A percentile compares a stretch with the other conserved stretches of the same genome.
Evolutionary conservation across 352 stramenopile genomes (phyloP).

Genomic region (Phytophthora hybrid): DNA sequence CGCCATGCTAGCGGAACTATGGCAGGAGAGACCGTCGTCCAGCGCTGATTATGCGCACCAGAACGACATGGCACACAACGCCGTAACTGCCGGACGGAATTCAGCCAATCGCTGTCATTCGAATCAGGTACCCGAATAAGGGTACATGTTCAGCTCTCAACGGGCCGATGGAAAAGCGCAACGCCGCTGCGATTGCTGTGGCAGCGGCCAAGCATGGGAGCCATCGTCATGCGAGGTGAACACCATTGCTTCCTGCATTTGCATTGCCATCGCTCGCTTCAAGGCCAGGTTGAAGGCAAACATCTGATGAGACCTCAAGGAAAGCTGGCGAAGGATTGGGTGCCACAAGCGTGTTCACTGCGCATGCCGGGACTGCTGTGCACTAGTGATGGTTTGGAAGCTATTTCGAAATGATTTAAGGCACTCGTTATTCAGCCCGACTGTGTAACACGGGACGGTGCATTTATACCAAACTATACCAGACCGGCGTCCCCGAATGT

Average conservation of each 20-base stretch:
- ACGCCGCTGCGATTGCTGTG: no score
- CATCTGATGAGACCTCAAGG: slow-evolving; percentile 27
- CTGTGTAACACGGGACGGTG: no score
- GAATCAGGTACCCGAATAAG: slow-evolving; percentile 12
- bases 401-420: no score
- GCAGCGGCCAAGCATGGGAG: background rate
- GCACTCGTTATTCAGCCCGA: no score
- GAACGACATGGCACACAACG: slow-evolving; percentile 11
- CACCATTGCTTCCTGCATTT: background rate
- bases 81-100: slow-evolving; percentile 19
- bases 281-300: slow-evolving; percentile 15
- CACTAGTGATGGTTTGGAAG: no score
- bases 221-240: background rate
- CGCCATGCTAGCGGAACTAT: slow-evolving; percentile 38
- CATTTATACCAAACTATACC: no score
- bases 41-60: slow-evolving; percentile 17
- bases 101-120: slow-evolving; percentile 22
- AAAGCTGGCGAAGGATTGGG: background rate
- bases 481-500: no score
- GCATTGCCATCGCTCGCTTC: background rate
- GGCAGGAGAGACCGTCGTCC: background rate
- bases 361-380: background rate
- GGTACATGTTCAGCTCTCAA: no score
- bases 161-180: no score
- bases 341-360: background rate